Conservation (phyloP, 2,329 filamentous ascomycete genomes). For the Cadophora luteo-olivacea region DNA sequence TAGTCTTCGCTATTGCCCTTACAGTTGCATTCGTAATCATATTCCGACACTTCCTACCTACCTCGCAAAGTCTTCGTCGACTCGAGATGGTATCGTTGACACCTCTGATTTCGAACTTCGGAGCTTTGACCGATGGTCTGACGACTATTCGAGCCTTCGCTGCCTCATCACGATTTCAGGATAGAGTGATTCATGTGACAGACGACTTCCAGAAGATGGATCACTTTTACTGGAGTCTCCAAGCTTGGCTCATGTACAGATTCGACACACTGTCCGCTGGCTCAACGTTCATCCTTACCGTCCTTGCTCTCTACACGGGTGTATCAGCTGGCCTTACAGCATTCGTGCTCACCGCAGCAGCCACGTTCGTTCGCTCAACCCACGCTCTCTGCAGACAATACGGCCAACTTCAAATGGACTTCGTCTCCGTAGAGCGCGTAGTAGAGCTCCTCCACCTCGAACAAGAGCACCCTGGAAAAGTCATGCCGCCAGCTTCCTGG, state of each 20-base stretch:
- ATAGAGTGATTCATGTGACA: slow-evolving; percentile 78
- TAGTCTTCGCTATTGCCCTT: slow-evolving; percentile 73
- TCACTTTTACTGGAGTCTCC: slow-evolving; percentile 92
- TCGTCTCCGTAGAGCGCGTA: slow-evolving; percentile 87
- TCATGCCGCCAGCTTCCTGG: slow-evolving; percentile 78
- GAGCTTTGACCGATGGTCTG: slow-evolving; percentile 82
- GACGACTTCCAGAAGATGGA: slow-evolving; percentile 94
- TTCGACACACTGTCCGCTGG: slow-evolving; percentile 75
- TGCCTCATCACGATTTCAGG: slow-evolving; percentile 80
- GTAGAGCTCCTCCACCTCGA: slow-evolving; percentile 82
- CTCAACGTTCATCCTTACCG: slow-evolving; percentile 76
- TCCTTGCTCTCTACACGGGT: slow-evolving; percentile 76
- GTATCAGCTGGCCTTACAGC: slow-evolving; percentile 81
- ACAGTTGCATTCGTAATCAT: slow-evolving; percentile 73
- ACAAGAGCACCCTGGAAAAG: slow-evolving; percentile 71
- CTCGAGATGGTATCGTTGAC: slow-evolving; percentile 90
- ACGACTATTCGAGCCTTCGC: slow-evolving; percentile 86
- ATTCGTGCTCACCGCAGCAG: slow-evolving; percentile 79
- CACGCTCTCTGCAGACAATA: slow-evolving; percentile 80
- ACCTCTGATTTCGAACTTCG: slow-evolving; percentile 91
- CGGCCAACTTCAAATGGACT: slow-evolving; percentile 88
- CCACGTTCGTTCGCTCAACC: slow-evolving; percentile 72
- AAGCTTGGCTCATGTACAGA: slow-evolving; percentile 83
- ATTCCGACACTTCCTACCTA: slow-evolving; percentile 79
- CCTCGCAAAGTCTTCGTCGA: slow-evolving; percentile 81